Base-by-base conservation (phyloP, 2,329 filamentous ascomycete species). In the Pyrenochaeta sp. region DNA sequence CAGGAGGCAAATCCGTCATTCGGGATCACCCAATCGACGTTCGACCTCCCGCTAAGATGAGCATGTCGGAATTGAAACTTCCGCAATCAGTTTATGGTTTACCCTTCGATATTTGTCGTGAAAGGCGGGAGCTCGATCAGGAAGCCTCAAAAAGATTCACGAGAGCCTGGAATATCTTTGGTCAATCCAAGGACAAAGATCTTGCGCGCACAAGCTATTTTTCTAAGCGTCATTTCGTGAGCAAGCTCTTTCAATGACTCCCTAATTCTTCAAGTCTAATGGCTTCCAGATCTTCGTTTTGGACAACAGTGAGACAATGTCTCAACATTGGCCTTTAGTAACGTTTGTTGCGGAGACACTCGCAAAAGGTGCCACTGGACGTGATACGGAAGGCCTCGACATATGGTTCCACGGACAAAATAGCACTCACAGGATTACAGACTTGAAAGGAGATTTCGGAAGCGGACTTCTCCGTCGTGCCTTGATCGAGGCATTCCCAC, bases 361-460 rank as follows among this genome's bases (percentile, higher is more conserved):
- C 4, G 47, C 42, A 1, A 57, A 44, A 35, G 47, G 48, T 19
- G 31, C 49, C 20, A 45, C 49, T 3, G 49, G 52, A 9, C 23
- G 56, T 3, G 53, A 58, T n/a, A 44, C 40, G n/a, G 35, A 36
- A 21, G 57, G 57, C 2, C 27, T 55, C 11, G 57, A 60, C 21
- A 10, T 57, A 10, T 40, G 23, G 3, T 59, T 59, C 27, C 38
- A 43, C 10, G 38, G 39, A 11, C 8, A 22, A 2, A n/a, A n/a
- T n/a, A n/a, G n/a, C n/a, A 14, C 1, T 0, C 40, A 48, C 11
- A 17, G 38, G 8, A 18, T 29, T 18, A 9, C 2, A 22, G 10
- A 26, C n/a, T 19, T 36, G 13, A 29, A 24, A 14, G 24, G 31
- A 7, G 26, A 43, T 7, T 18, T 13, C 3, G 32, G 24, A 5